Conservation (phyloP, 345 rosid genomes). For the Hevea brasiliensis region DNA sequence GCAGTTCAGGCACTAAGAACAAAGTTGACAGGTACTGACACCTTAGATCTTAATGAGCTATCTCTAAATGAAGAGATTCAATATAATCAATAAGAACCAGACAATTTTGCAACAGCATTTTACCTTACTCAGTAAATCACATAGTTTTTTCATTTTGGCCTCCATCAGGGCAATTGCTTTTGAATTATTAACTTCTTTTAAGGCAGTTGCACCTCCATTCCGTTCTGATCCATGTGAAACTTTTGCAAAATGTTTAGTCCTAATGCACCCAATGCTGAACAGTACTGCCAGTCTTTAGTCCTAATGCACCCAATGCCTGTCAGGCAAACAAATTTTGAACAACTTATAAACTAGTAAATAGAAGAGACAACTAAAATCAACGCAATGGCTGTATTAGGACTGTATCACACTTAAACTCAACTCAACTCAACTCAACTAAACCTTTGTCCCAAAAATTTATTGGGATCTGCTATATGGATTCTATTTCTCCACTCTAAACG, state of each 20-base stretch:
- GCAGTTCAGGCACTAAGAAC: background rate
- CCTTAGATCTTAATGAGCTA: background rate
- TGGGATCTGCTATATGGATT: too few relatives aligned
- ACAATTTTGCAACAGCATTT: slow-evolving; percentile 17
- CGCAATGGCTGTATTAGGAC: background rate
- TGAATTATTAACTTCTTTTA: slow-evolving; percentile 43
- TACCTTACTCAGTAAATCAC: slow-evolving; percentile 76
- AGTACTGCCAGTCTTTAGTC: slow-evolving; percentile 91
- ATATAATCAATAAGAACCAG: too few relatives aligned
- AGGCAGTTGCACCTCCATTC: slow-evolving; percentile 49
- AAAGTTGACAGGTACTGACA: too few relatives aligned
- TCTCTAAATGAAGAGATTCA: background rate
- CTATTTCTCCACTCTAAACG: too few relatives aligned
- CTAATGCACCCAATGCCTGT: slow-evolving; percentile 83
- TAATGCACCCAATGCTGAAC: slow-evolving; percentile 83
- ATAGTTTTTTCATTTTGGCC: slow-evolving; percentile 68
- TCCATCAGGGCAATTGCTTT: slow-evolving; percentile 76
- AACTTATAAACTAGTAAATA: slow-evolving; percentile 1
- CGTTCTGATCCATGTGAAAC: slow-evolving; percentile 49
- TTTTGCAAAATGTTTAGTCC: slow-evolving; percentile 90
- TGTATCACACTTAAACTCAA: slow-evolving; percentile 32
- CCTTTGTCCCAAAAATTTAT: too few relatives aligned
- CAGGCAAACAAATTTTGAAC: slow-evolving; percentile 9
- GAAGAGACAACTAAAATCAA: slow-evolving; percentile 1
- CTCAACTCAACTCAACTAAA: too few relatives aligned